Evolutionary conservation across 192 early-diverging fungal species (phyloP), one percentile per base, ranked within the genome.

Genomic region (Gigaspora rosea): DNA sequence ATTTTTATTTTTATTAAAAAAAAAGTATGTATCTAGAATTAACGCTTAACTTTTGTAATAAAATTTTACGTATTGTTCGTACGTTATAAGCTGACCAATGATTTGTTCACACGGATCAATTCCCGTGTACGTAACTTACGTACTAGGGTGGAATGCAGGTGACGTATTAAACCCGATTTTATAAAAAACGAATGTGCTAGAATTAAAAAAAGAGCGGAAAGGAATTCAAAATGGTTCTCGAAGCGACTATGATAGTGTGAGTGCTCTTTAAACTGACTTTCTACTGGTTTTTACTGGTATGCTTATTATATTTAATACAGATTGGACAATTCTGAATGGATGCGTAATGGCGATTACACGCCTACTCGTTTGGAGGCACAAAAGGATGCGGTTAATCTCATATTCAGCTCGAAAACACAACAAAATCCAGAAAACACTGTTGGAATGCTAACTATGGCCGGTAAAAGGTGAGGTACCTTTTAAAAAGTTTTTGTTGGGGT

Each of bases 311-410:
- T 11, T 52, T 32, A n/a, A 18, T 64, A 32, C 69, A 91, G 90
- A 52, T 85, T 94, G 75, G 97, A 99, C 83, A 99, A 99, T 86
- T 98, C 96, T 4, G 97, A 99, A 83, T 99, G 95, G 95, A 95
- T 96, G 92, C 91, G 97, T 80, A 98, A 98, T 80, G 97, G 96
- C 72, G 97, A 99, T 81, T 98, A 95, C 83, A 95, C 94, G 70
- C 97, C 97, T 20, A 93, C 92, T 46, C 90, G 97, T 75, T 85
- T 95, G 79, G 93, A 95, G 80, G 96, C 96, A 64, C 97, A 99
- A 83, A 91, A 89, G 58, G 97, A 99, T 81, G 91, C 96, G 1
- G 94, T 95, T 77, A 95, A 94, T 81, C 85, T 95, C 72, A 86
- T 99, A 79, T 98, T 97, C 82, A 86, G 89, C 54, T 90, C 92